Evolutionary conservation across 352 stramenopile genomes (phyloP), one percentile per base, ranked within the genome.

Genomic region (Saprolegnia parasitica): DNA sequence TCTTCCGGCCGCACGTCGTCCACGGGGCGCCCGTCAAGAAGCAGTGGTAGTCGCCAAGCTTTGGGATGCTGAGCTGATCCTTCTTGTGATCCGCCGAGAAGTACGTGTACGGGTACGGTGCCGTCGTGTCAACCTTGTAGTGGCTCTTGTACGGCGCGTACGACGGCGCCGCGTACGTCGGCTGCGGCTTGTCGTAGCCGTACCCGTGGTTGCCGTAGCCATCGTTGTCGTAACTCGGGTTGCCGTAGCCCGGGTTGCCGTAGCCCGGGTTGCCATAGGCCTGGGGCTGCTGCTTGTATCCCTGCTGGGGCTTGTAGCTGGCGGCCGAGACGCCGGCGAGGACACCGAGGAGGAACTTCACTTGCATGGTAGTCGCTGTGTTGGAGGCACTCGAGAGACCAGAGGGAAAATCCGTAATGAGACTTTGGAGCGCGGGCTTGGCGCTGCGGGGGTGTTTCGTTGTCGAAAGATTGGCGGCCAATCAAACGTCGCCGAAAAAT

Each of bases 1-100:
- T 70, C 63, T 70, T 70, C 26, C 63, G 63, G 5, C 63, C 63
- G 40, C 63, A 70, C 18, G 63, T 60, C 20, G 63, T 70, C 63
- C 63, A 70, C 20, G 63, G 63, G 15, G 63, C 63, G 5, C 63
- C 63, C 32, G 63, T 70, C 16, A 70, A 37, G 46, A 70, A 70
- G 37, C 63, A 70, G 13, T 70, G 63, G 45, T 70, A 61, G 47
- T 70, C 63, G 16, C 42, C 63, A 9, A 70, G 35, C 47, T 70
- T 70, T 16, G 63, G 63, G 18, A 70, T 56, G 18, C 32, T 52
- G 15, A 70, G 37, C n/a, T 20, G 35, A 21, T 37, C 18, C 24
- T 46, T 21, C 42, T 58, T 56, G 23, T 42, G 11, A 4, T 6
- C 10, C 10, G 35, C n/a, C 8, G 45, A 29, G 45, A 70, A 70